Evolutionary conservation across 805 yeast species (phyloP), one percentile per base, ranked within the genome.

Genomic region (Sugiyamaella qingdaonensis): DNA sequence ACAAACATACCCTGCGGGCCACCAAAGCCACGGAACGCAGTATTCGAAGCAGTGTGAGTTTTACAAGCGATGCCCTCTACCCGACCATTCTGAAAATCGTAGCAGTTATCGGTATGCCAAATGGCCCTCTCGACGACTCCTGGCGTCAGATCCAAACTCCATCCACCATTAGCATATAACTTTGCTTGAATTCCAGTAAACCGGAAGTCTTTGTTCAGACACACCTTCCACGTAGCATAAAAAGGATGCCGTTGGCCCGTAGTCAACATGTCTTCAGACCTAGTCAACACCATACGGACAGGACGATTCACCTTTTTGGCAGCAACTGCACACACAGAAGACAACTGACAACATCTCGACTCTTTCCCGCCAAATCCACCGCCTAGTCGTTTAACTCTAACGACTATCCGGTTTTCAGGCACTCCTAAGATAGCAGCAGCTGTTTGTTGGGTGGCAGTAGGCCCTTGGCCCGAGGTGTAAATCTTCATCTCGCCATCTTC

Each of bases 341-440:
- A 68, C 16, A 68, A 55, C 50, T 66, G 76, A 21, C 74, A 65
- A 3, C 76, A 64, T 46, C 79, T 63, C 2, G 76, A 69, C 56
- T 76, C 80, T 54, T 76, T 76, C 46, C 80, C 80, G 21, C 80
- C 80, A 58, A 76, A 76, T 1, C 80, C 80, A 47, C 80, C 80
- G 24, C 80, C 80, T 4, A 76, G 60, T 48, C 79, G 64, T 58
- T 76, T 76, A 14, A 69, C 75, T 14, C 72, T 64, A 21, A 66
- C 67, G 10, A 75, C 78, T 52, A 76, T 66, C 41, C 71, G 66
- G 42, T 70, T 66, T 3, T 74, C 66, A 2, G 78, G 76, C 10
- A 75, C 74, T 11, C 75, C 77, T 5, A 75, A 66, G 2, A 72
- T 73, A 32, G 71, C 70, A 1, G 78, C 76, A 11, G 72, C 76